Evolutionary conservation across 331 rosid genomes (phyloP).

Genomic region (Saraca asoca): DNA sequence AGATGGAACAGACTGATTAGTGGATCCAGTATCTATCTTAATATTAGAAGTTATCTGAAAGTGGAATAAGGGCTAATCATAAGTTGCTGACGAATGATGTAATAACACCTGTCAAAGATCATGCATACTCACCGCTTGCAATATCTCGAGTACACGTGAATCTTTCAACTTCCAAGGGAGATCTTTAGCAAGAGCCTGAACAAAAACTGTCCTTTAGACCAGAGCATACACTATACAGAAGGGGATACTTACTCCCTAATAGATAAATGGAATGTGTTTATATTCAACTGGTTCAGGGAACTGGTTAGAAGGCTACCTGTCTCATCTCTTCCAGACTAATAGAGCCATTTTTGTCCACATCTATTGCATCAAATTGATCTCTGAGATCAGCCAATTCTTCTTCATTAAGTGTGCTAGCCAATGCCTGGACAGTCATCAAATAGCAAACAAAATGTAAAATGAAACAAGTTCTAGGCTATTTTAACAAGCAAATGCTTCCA

Average conservation of each 20-base stretch:
- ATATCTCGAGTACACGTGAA: constrained; percentile 80
- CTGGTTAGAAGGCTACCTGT: constrained; percentile 54
- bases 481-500: constrained; percentile 26
- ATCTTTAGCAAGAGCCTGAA: constrained; percentile 99
- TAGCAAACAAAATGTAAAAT: constrained; percentile 17
- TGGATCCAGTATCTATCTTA: not conserved
- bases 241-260: constrained; percentile 5
- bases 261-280: constrained; percentile 5
- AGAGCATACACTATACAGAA: constrained; percentile 25
- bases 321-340: constrained; percentile 99
- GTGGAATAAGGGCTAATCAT: constrained; percentile 6
- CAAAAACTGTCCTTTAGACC: constrained; percentile 34
- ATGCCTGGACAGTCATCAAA: constrained; percentile 63
- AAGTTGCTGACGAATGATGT: not conserved
- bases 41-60: not conserved
- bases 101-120: constrained; percentile 28
- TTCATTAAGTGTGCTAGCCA: constrained; percentile 91
- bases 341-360: constrained; percentile 91
- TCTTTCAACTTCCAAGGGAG: constrained; percentile 97
- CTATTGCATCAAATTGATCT: constrained; percentile 97
- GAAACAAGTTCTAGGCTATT: constrained; percentile 27
- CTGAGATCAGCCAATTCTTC: constrained; percentile 86
- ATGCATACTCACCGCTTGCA: constrained; percentile 75
- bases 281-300: constrained; percentile 2
- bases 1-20: not conserved